Evolutionary conservation across 495 filamentous ascomycete species (phyloP).

Genomic region (Penicillium canariense): DNA sequence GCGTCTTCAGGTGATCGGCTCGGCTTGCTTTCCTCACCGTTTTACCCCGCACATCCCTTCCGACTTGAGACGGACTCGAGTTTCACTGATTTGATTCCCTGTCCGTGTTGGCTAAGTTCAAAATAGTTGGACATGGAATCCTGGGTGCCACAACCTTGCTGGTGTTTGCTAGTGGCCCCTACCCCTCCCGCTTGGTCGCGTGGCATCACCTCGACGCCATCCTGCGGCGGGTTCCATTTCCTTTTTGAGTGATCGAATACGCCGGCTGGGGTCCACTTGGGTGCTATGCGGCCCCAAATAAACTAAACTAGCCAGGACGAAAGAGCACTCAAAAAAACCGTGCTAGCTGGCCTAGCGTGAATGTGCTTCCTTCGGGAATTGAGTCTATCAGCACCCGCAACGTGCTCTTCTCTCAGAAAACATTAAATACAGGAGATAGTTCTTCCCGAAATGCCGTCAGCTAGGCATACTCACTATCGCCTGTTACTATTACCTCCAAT

Average conservation of each 20-base stretch:
- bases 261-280: background rate
- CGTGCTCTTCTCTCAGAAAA: no score
- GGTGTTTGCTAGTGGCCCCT: background rate
- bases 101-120: background rate
- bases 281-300: background rate
- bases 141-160: background rate
- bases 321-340: background rate
- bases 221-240: background rate
- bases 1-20: slow-evolving; percentile 6
- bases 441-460: no score
- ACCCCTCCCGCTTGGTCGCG: background rate
- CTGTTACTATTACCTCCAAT: no score
- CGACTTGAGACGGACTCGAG: background rate
- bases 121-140: background rate
- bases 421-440: no score
- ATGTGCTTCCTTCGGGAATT: no score
- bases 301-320: background rate
- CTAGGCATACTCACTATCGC: no score
- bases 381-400: no score
- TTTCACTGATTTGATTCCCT: background rate
- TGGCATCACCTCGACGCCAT: background rate
- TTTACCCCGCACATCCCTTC: slow-evolving; percentile 6
- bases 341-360: background rate
- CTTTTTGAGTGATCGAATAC: background rate
- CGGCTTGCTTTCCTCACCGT: slow-evolving; percentile 4